Conservation (phyloP, 2,329 filamentous ascomycete genomes). For the Claviceps pazoutovae region DNA sequence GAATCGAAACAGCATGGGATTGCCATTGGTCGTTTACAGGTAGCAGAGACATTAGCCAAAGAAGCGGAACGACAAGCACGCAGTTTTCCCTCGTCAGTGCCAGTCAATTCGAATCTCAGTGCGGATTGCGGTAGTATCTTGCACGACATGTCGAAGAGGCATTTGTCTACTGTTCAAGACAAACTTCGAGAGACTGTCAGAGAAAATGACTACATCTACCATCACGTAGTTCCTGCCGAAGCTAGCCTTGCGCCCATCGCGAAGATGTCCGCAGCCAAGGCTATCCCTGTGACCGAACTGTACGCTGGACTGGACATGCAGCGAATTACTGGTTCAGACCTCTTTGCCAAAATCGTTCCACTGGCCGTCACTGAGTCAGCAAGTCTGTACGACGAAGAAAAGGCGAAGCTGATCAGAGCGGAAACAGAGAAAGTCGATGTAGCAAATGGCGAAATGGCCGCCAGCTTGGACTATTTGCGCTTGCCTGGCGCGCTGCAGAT, state of each 20-base stretch:
- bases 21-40: slow-evolving; percentile 68
- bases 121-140: slow-evolving; percentile 64
- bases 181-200: slow-evolving; percentile 64
- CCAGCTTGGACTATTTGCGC: slow-evolving; percentile 85
- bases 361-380: slow-evolving; percentile 93
- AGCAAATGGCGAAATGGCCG: slow-evolving; percentile 90
- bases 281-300: slow-evolving; percentile 89
- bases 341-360: slow-evolving; percentile 93
- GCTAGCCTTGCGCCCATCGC: slow-evolving; percentile 68
- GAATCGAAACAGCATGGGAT: slow-evolving; percentile 78
- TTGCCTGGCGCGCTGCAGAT: slow-evolving; percentile 81
- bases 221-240: slow-evolving; percentile 79
- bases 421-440: slow-evolving; percentile 88
- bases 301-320: slow-evolving; percentile 97
- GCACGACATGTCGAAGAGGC: slow-evolving; percentile 71
- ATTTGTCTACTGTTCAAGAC: slow-evolving; percentile 66
- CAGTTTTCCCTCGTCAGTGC: slow-evolving; percentile 66
- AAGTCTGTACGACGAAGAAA: slow-evolving; percentile 95
- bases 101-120: slow-evolving; percentile 68
- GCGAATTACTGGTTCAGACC: slow-evolving; percentile 87
- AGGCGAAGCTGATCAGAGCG: slow-evolving; percentile 85
- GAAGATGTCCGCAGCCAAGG: slow-evolving; percentile 89
- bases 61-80: slow-evolving; percentile 66
- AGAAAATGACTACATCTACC: slow-evolving; percentile 98
- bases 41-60: slow-evolving; percentile 64